Percentiles rank a stretch among this genome's conserved stretches.
These are phyloP conservation scores for Ilex aquifolium DNA, from an alignment of 257 asterid genomes.

Conservation along the genomic window DNA sequence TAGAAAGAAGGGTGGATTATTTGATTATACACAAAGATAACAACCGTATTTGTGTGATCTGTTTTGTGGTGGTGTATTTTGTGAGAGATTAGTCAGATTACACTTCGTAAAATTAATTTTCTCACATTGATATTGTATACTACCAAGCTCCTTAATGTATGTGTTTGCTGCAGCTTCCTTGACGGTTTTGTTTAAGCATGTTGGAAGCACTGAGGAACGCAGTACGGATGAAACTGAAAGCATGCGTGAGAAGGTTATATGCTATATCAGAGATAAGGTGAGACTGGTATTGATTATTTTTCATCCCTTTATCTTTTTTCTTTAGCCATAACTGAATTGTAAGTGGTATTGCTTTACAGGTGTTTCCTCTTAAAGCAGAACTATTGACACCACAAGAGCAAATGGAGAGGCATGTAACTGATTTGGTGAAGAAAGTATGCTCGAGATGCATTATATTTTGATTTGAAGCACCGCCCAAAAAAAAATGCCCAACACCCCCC, in stretches of 20 bases:
- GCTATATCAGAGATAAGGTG: conserved; percentile 87
- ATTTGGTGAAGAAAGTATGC: conserved; percentile 80
- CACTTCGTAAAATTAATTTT: no score
- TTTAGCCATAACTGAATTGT: background rate
- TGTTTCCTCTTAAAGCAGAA: conserved; percentile 81
- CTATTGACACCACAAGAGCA: conserved; percentile 76
- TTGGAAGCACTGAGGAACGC: conserved; percentile 79
- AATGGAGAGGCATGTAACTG: conserved; percentile 85
- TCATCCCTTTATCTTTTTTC: background rate
- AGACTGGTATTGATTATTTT: conserved; percentile 3
- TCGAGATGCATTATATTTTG: conserved; percentile 1
- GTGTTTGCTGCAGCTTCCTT: conserved; percentile 67
- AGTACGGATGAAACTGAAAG: conserved; percentile 71
- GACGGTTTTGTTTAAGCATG: conserved; percentile 80
- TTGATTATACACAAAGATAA: no score
- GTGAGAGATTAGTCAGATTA: no score
- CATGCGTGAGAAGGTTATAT: conserved; percentile 79
- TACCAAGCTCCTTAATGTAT: conserved; percentile 1
- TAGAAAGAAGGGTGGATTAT: no score
- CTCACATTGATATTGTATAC: no score
- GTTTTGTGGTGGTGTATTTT: no score
- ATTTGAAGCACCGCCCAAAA: no score
- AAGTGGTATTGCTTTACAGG: conserved; percentile 39
- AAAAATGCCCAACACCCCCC: no score
- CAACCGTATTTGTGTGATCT: no score